Evolutionary conservation across 2,329 filamentous ascomycete species (phyloP), one percentile per base, ranked within the genome.

Genomic region (Cryphonectria parasitica): DNA sequence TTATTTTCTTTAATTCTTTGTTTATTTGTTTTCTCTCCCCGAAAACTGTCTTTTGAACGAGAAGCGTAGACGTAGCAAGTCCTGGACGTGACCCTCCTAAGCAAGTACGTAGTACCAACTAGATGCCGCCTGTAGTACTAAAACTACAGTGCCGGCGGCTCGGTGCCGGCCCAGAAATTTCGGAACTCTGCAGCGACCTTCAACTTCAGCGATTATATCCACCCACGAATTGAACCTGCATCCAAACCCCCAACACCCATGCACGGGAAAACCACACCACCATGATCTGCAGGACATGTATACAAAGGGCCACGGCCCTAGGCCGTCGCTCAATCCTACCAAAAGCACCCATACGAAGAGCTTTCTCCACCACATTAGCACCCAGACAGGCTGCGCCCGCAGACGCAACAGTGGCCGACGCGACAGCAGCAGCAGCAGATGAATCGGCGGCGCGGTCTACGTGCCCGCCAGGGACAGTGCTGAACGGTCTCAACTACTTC

Each of bases 401-500:
- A 71, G 11, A 65, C 60, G 73, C 69, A 34, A 68, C 60, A 66
- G 77, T 77, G 68, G 75, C 77, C 49, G 73, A 76, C 17, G 71
- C 75, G 28, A 72, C 75, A 67, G 77, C 77, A 68, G 75, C 77
- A 25, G 72, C 75, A 39, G 41, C 72, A 62, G 74, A 75, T 74
- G 56, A 63, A 22, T 34, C 70, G 1, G 70, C 74, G 28, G 34
- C 72, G 25, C 74, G 80, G 34, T 89, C 87, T 10, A 86, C 85
- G 39, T 90, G 91, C 75, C 83, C 86, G 2, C 88, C 90, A 6
- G 93, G 93, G 45, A 93, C 91, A 19, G 82, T 89, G 19, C 83
- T 97, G 58, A 89, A 85, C 69, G 93, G 93, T 0, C 83, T 97
- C 69, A 95, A 94, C 80, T 95, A 92, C 81, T 81, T 90, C 77